These are phyloP conservation scores for Moesziomyces sp. DNA, from an alignment of 1,284 basidiomycete genomes.

Conservation along the genomic window DNA sequence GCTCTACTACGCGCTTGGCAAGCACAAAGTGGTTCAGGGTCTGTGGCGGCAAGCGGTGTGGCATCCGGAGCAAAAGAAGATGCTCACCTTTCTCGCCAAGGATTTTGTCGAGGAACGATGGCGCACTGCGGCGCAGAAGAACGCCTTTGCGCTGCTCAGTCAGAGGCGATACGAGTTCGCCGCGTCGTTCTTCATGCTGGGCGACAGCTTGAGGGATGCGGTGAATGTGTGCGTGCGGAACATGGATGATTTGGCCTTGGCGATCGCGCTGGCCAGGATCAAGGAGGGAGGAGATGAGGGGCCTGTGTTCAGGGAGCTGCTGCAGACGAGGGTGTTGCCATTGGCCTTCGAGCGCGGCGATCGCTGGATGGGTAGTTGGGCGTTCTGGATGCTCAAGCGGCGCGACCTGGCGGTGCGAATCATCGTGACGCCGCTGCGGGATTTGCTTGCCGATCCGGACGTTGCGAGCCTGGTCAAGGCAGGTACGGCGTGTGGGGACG, in stretches of 20 bases:
- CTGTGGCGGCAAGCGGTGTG: conserved; percentile 95
- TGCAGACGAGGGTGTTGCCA: conserved; percentile 81
- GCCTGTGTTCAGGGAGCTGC: conserved; percentile 78
- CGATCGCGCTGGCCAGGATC: conserved; percentile 84
- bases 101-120: conserved; percentile 87
- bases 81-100: conserved; percentile 92
- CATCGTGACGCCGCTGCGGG: conserved; percentile 71
- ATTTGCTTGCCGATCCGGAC: conserved; percentile 27
- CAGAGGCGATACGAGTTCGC: conserved; percentile 73
- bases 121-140: conserved; percentile 94
- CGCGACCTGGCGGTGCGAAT: conserved; percentile 86
- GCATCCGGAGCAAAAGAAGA: conserved; percentile 87
- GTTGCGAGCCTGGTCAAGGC: conserved; percentile 23
- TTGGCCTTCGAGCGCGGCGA: conserved; percentile 85
- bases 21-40: conserved; percentile 88
- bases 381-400: conserved; percentile 87
- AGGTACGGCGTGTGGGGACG: conserved; percentile 75
- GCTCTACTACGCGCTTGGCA: conserved; percentile 93
- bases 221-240: conserved; percentile 90
- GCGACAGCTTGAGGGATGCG: conserved; percentile 87
- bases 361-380: conserved; percentile 96
- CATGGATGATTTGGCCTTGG: conserved; percentile 87
- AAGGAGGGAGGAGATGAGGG: conserved; percentile 82
- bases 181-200: conserved; percentile 95
- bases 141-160: conserved; percentile 90